A percentile compares a stretch with the other conserved stretches of the same genome.
Evolutionary conservation across 352 stramenopile species (phyloP).

Genomic region (Phytopythium sindhum): DNA sequence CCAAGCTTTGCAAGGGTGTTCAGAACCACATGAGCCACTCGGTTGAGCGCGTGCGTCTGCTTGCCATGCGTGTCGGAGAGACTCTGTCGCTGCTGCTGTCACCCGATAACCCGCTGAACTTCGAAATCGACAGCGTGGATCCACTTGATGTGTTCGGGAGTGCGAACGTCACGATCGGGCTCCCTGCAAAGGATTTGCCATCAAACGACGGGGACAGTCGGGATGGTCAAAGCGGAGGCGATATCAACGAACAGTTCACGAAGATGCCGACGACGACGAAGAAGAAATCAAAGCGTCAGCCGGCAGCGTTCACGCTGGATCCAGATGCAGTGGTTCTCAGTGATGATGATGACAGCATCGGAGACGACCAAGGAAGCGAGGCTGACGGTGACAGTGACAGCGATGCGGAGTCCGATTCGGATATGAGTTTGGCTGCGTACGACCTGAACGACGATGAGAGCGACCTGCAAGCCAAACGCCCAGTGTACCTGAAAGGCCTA

Average conservation of each 20-base stretch:
- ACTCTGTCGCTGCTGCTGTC: conserved; percentile 57
- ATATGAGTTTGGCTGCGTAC: conserved; percentile 66
- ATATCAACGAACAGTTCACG: background rate
- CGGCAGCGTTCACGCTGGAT: conserved; percentile 31
- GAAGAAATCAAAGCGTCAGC: conserved; percentile 1
- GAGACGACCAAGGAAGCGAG: conserved; percentile 16
- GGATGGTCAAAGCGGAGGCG: background rate
- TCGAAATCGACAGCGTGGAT: conserved; percentile 46
- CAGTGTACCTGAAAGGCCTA: conserved; percentile 72
- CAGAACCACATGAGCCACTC: conserved; percentile 73
- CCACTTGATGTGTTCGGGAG: conserved; percentile 31
- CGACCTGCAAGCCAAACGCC: conserved; percentile 53
- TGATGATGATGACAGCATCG: conserved; percentile 32
- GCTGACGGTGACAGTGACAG: conserved; percentile 20
- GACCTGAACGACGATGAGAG: conserved; percentile 67
- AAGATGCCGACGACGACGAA: background rate
- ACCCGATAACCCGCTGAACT: conserved; percentile 57
- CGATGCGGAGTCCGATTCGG: conserved; percentile 48
- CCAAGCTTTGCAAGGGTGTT: conserved; percentile 67
- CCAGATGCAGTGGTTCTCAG: conserved; percentile 62
- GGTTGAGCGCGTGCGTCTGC: conserved; percentile 40
- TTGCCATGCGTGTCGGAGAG: conserved; percentile 74
- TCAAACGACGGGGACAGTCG: background rate
- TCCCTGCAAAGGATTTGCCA: background rate
- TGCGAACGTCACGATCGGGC: background rate